Base-by-base conservation (phyloP, 148 eudicot species). In the Rhododendron molle region DNA sequence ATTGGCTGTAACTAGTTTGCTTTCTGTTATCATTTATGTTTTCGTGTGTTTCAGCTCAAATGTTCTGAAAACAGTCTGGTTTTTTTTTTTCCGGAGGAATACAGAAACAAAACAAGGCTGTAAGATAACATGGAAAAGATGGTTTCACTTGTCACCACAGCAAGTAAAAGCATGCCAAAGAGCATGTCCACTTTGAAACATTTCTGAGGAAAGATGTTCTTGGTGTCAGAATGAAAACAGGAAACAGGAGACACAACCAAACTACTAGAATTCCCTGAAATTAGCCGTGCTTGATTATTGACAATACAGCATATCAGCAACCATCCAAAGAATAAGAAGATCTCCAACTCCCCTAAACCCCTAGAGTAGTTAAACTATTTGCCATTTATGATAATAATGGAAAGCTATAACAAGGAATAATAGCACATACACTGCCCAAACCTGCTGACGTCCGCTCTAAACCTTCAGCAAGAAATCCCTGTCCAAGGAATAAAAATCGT, bases 401-500 rank as follows among this genome's bases (percentile, higher is more conserved):
- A 7, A 30, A 20, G 79, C 30, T 84, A 34, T 21, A 85, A 54
- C 60, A 4, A 84, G 82, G 83, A 84, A 85, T 76, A 77, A 54
- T 4, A 73, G n/a, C 49, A 90, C 97, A 84, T 97, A 97, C 99
- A 92, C 99, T 97, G 90, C 99, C 99, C 89, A 97, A 89, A 62
- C 99, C 99, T 28, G 98, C 99, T 78, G 99, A 91, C 76, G 99
- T 97, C 91, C 91, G 90, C 92, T 89, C 90, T 87, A 97, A 89
- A 83, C 99, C 99, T 91, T 93, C 94, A 47, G 96, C 98, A 78
- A 97, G 98, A 85, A 97, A 97, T 76, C 99, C 99, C 98, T 97
- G 93, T 83, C 58, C 84, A 9, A 81, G 71, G 26, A 81, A 44
- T 77, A 23, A 81, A 86, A 71, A 82, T 84, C 56, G 52, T 88